Evolutionary conservation across 108 stramenopile species (phyloP), one percentile per base, ranked within the genome.

Genomic region (Pseudonitzschia delicatissima): DNA sequence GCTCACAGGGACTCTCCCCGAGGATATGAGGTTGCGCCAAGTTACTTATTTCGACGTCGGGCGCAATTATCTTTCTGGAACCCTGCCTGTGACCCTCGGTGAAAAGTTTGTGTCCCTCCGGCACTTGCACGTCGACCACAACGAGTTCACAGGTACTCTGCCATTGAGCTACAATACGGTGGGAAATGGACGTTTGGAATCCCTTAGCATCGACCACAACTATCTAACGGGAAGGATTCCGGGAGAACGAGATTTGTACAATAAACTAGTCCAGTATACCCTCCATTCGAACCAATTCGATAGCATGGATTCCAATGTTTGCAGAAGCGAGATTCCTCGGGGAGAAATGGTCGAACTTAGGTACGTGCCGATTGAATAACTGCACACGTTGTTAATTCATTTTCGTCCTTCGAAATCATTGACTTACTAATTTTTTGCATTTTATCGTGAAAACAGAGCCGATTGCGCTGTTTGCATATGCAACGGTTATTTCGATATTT

Each of bases 81-180:
- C 36, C 2, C 55, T 85, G 2, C 84, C 84, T 0, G 40, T 37
- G 21, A 74, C 74, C 27, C 21, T 77, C 5, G 52, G 59, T 26
- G 61, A 67, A 1, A 69, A 28, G 13, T 68, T 66, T 59, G 48
- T 57, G 25, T 13, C 11, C 3, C 57, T 85, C 4, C 75, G 78
- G 3, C 76, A 77, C 13, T 55, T 85, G 53, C 62, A 77, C 40
- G 42, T 82, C 20, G 72, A 81, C 39, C 64, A 79, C 67, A 85
- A 85, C 55, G 31, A 67, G 23, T 77, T 85, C 12, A 33, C 28
- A 18, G 84, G 84, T 7, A 63, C 64, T 1, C 26, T 85, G 17
- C 78, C 81, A 12, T 25, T 26, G 12, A 55, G 23, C 32, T 82
- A 69, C 57, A 60, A 67, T 29, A 61, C 29, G 6, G 51, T 77